Base-by-base conservation (phyloP, 2,329 filamentous ascomycete species). In the Xylaria arbuscula region DNA sequence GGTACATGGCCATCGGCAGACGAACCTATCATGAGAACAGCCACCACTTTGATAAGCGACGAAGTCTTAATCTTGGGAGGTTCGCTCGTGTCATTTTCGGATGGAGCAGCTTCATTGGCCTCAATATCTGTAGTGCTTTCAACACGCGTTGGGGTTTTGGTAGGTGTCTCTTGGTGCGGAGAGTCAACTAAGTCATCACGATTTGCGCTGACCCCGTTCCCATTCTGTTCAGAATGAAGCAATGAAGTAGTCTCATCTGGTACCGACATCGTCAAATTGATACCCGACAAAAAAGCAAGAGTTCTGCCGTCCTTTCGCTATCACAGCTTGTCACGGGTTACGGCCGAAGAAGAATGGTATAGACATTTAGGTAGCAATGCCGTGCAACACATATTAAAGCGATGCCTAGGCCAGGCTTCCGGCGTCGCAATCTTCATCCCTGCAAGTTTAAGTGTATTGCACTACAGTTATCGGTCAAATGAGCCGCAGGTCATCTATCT, bases 11-110 rank as follows among this genome's bases (percentile, higher is more conserved):
- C 3, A 22, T 5, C 24, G 32, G 10, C 2, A 10, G 4, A 65
- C 57, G 28, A 10, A 70, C 65, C 70, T 62, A 72, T 68, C 66
- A 66, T 66, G 3, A 71, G 51, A 36, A 71, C 69, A 5, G 69
- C 63, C 1, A 67, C 38, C 34, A 71, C 42, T 60, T 62, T 54
- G 5, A 65, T 62, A n/a, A 71, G 51, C n/a, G 63, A 64, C 45
- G 64, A 60, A 1, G 56, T 65, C 42, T 60, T 62, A 7, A 67
- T 59, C 32, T 64, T 57, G 15, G 56, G 17, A 22, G 50, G 4
- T 17, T 28, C 45, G 6, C n/a, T 34, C 1, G 55, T 17, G 28
- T 56, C 22, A 11, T 34, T 57, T 11, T 47, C 2, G 15, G 2
- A 19, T 3, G 48, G 3, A 40, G 11, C 19, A 3, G 22, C 53